These are phyloP conservation scores for Russula vinacea DNA, from an alignment of 768 basidiomycete genomes.

Conservation along the genomic window DNA sequence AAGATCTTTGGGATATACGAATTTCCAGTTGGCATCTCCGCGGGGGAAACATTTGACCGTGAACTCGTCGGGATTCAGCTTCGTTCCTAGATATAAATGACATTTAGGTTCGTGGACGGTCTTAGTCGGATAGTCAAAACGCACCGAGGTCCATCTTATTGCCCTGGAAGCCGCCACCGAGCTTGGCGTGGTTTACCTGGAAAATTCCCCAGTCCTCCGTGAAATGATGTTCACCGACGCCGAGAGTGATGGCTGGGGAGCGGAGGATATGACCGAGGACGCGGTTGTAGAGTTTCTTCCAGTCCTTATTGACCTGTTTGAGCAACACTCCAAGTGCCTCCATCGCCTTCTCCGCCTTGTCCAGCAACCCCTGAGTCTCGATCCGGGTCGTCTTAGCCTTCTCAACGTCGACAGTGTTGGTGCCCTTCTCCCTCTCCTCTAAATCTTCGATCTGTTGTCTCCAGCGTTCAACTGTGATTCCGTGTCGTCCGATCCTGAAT, in stretches of 20 bases:
- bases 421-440: background rate
- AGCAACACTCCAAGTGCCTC: slow-evolving; percentile 33
- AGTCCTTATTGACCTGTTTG: slow-evolving; percentile 29
- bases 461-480: slow-evolving; percentile 30
- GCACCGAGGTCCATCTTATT: slow-evolving; percentile 39
- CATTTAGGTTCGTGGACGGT: slow-evolving; percentile 30
- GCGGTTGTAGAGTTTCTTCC: slow-evolving; percentile 30
- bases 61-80: slow-evolving; percentile 29
- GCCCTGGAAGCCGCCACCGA: slow-evolving; percentile 36
- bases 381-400: too few relatives aligned
- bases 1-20: slow-evolving; percentile 38
- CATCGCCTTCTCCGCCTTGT: slow-evolving; percentile 29
- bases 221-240: slow-evolving; percentile 31
- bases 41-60: slow-evolving; percentile 30
- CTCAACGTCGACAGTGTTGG: too few relatives aligned
- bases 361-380: slow-evolving; percentile 2
- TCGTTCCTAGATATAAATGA: slow-evolving; percentile 30
- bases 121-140: slow-evolving; percentile 34
- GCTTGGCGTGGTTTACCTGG: slow-evolving; percentile 31
- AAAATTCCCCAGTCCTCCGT: slow-evolving; percentile 37
- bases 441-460: slow-evolving; percentile 33
- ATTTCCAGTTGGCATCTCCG: slow-evolving; percentile 31
- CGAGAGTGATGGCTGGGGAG: slow-evolving; percentile 31
- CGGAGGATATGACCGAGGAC: slow-evolving; percentile 33
- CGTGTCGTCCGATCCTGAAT: slow-evolving; percentile 31